These are phyloP conservation scores for Mortierella sp. DNA, from an alignment of 371 early-diverging fungal species.

Conservation along the genomic window DNA sequence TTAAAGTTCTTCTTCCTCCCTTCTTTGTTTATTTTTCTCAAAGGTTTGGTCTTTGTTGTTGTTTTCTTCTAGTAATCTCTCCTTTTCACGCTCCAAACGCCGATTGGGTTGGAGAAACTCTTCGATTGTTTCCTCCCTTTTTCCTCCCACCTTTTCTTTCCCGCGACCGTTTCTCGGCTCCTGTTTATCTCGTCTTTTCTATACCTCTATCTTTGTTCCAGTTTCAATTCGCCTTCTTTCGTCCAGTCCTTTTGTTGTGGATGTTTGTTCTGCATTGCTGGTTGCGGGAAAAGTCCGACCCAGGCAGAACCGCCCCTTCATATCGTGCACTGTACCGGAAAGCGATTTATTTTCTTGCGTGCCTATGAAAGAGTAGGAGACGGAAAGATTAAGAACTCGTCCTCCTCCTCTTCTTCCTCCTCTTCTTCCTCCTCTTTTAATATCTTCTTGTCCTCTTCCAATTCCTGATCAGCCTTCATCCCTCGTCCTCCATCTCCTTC, in stretches of 20 bases:
- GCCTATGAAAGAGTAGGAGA: not conserved
- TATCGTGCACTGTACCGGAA: too few species aligned
- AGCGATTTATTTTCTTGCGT: not conserved
- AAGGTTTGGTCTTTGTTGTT: not conserved
- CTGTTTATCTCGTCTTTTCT: not conserved
- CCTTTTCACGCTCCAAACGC: not conserved
- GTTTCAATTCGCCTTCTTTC: not conserved
- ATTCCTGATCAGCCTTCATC: not conserved
- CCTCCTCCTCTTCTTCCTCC: slow-evolving; percentile 6
- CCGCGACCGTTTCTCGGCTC: not conserved
- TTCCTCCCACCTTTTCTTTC: not conserved
- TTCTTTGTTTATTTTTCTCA: not conserved
- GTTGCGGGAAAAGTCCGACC: too few species aligned
- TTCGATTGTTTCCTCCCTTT: not conserved
- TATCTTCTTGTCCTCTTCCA: not conserved
- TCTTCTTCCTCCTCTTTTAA: not conserved
- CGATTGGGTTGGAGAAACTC: not conserved
- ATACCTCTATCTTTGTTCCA: not conserved
- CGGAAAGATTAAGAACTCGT: slow-evolving; percentile 26
- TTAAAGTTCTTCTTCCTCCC: not conserved
- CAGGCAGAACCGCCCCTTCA: too few species aligned
- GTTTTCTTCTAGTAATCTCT: not conserved
- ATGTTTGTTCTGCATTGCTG: too few species aligned
- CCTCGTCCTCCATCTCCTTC: not conserved
- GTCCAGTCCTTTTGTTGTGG: not conserved